phyloP scores from a whole-genome alignment of 345 rosid genomes.

The Bruguiera parviflora region DNA sequence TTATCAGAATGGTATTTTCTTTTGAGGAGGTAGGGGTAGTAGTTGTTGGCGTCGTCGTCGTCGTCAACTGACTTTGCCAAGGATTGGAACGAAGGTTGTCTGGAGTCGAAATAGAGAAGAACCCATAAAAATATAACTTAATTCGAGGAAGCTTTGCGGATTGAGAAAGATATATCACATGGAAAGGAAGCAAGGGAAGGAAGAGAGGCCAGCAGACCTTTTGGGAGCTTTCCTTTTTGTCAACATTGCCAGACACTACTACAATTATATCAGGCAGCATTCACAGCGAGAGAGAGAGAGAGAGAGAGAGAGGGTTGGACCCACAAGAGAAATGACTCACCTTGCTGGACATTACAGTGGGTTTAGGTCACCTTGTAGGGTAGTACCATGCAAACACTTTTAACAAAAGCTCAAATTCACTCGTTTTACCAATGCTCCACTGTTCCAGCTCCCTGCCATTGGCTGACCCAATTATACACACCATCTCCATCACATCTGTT shows the following conservation, averaged over 20 bases:
- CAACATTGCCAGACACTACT: not conserved
- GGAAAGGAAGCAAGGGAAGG: not conserved
- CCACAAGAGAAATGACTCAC: constrained; percentile 32
- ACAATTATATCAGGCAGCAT: constrained; percentile 22
- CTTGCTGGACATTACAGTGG: constrained; percentile 12
- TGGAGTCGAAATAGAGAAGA: constrained; percentile 11
- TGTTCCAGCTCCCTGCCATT: constrained; percentile 15
- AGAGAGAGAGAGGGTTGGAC: constrained; percentile 5
- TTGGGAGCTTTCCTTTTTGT: no score
- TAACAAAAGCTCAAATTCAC: not conserved
- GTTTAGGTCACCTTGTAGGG: constrained; percentile 13
- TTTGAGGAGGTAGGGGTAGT: no score
- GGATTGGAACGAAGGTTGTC: not conserved
- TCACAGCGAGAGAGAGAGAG: not conserved
- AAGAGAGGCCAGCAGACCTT: not conserved
- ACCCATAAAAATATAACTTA: no score
- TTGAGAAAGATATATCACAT: no score
- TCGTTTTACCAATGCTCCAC: constrained; percentile 17
- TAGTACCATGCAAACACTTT: constrained; percentile 24
- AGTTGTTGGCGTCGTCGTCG: no score
- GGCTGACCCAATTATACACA: not conserved
- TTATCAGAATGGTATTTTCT: no score
- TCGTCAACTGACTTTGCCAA: no score
- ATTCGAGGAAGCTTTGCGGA: no score
- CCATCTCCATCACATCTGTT: not conserved